Conservation (phyloP, 805 yeast species). For the Kuraishia ogatae region DNA sequence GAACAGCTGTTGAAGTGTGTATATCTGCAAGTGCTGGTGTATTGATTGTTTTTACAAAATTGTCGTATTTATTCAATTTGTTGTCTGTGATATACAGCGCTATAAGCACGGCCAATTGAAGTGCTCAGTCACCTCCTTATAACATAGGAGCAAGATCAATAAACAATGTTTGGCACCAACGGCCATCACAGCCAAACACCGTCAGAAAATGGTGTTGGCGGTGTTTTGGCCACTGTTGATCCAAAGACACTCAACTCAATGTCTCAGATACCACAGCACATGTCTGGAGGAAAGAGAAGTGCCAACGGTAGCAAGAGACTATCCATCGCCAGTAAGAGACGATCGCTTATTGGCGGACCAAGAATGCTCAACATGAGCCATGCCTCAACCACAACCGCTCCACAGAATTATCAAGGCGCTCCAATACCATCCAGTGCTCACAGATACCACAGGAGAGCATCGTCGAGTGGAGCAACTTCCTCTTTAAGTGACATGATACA, state of each 20-base stretch:
- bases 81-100: not conserved
- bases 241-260: not conserved
- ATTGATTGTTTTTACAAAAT: too few relatives aligned
- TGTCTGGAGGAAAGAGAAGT: conserved; percentile 14
- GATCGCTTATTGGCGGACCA: conserved; percentile 21
- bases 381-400: conserved; percentile 1
- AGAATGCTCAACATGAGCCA: conserved; percentile 10
- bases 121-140: not conserved
- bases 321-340: conserved; percentile 13
- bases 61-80: not conserved
- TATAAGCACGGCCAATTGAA: too few relatives aligned
- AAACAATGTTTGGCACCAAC: not conserved
- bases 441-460: not conserved
- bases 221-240: not conserved
- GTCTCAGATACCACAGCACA: conserved; percentile 16
- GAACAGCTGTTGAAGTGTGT: not conserved
- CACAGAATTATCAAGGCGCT: conserved; percentile 14
- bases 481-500: conserved; percentile 2
- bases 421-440: conserved; percentile 10
- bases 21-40: too few relatives aligned
- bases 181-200: not conserved
- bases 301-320: conserved; percentile 6
- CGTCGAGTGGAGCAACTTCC: conserved; percentile 4
- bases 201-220: not conserved
- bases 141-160: not conserved